Base-by-base conservation (phyloP, 2,329 filamentous ascomycete species). In the Samsoniella hepiali region DNA sequence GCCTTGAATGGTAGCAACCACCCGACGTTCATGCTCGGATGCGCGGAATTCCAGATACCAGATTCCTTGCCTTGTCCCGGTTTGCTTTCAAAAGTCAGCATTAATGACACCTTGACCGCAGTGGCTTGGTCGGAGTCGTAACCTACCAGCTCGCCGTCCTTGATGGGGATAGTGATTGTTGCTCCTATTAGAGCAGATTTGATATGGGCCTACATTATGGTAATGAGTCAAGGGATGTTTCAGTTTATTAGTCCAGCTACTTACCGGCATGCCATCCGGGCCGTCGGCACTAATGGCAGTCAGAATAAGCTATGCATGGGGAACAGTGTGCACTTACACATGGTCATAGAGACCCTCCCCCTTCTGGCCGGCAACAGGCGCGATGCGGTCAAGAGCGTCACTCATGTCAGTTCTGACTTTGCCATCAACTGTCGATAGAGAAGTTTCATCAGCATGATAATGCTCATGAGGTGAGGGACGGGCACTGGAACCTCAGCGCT, bases 381-480 rank as follows among this genome's bases (percentile, higher is more conserved):
- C 95, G 71, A 99, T 90, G 51, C 93, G 83, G 76, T 99, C 94
- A 68, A 99, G 81, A 54, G 94, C 92, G 79, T 97, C 92, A 72
- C 87, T 92, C 94, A 98, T 97, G 76, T 99, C 93, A 47, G 84
- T 84, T 64, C 93, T 85, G n/a, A 99, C 95, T 77, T 96, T 91
- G 53, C 75, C 72, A 72, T 94, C 91, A 72, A 58, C 66, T 67
- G 29, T 40, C 40, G 38, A 15, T 9, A 58, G 13, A 27, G 22
- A 54, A 40, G 57, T 34, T 44, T 34, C 3, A 10, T 45, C 4
- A 50, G n/a, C 42, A 31, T 31, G 27, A 63, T 4, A 10, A 32
- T 42, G 15, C 15, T 42, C 53, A n/a, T 76, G 31, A 45, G 42
- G 45, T 17, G 15, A 2, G 5, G 15, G 13, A 34, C 17, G 6